These are phyloP conservation scores for Fusarium chlamydosporum DNA, from an alignment of 2,329 filamentous ascomycete species.

Conservation along the genomic window DNA sequence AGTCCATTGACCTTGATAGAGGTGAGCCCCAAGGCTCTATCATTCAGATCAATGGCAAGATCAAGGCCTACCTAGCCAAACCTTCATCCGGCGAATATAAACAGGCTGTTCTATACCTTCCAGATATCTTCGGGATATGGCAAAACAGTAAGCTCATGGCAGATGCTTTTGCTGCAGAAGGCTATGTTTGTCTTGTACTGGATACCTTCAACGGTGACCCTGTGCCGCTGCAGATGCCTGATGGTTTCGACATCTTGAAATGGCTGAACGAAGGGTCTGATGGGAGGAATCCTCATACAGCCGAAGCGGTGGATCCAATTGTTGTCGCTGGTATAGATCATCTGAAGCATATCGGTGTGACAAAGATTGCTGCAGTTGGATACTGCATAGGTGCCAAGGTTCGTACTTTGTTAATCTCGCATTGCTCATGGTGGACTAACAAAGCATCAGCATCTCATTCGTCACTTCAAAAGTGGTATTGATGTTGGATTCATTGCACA, in stretches of 20 bases:
- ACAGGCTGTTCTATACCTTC: constrained; percentile 60
- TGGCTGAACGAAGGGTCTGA: constrained; percentile 58
- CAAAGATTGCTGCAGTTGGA: constrained; percentile 74
- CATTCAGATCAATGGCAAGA: constrained; percentile 3
- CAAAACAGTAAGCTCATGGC: constrained; percentile 57
- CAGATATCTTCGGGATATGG: constrained; percentile 68
- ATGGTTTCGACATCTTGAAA: constrained; percentile 49
- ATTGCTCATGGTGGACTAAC: not conserved
- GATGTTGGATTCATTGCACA: constrained; percentile 82
- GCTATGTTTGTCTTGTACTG: constrained; percentile 53
- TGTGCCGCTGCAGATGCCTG: constrained; percentile 61
- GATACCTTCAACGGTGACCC: constrained; percentile 56
- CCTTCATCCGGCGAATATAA: not conserved
- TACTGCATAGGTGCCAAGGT: constrained; percentile 85
- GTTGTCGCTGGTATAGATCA: constrained; percentile 61
- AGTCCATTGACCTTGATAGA: not conserved
- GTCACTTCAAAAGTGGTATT: constrained; percentile 74
- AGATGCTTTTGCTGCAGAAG: constrained; percentile 54
- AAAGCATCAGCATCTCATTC: constrained; percentile 69
- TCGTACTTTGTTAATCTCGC: fast-evolving
- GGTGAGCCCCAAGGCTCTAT: not conserved
- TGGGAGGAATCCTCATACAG: constrained; percentile 60
- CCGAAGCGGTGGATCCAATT: constrained; percentile 51
- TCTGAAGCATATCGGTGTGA: constrained; percentile 68
- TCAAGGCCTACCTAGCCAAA: constrained; percentile 13